Base-by-base conservation (phyloP, 192 early-diverging fungal genomes). In the Coemansia sp. region DNA sequence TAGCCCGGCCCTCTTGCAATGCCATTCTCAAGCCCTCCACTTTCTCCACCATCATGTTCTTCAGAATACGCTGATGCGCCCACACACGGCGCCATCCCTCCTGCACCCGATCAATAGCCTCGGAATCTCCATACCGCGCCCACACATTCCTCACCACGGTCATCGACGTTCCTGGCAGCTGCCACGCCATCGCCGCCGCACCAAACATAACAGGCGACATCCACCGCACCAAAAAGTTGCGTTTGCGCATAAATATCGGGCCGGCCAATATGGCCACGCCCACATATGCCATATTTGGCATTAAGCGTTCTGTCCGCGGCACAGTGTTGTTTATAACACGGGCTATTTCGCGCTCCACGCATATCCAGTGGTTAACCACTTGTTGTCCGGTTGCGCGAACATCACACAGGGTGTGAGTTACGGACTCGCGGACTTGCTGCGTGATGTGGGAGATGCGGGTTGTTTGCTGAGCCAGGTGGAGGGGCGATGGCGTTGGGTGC, bases 261-360 rank as follows among this genome's bases (percentile, higher is more conserved):
- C 82, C 82, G 0, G 82, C 82, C 58, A 83, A 37, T 24, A 63
- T 49, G 0, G 76, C 73, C 35, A 83, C 71, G 24, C 73, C 73
- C 22, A 83, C 73, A 21, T 83, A 83, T 37, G 79, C 56, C 3
- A 72, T 61, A 15, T 69, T 76, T 0, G 82, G 82, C 23, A 67
- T 65, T 45, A 79, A 58, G 15, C 25, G 38, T 57, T 83, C 82
- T 27, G 65, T 60, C 37, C 49, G 19, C 0, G 82, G 70, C 32
- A 83, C 77, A 9, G 77, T 83, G 47, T 49, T 47, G 22, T 35
- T 15, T 11, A 80, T 65, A 0, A 69, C 35, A 4, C 39, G 24
- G 0, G 48, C 64, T 1, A 69, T 58, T 4, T 21, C 25, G 58
- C 63, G 27, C 24, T 82, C 80, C 6, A 60, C 2, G 2, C 4